These are phyloP conservation scores for barrel medic (Medicago truncatula) DNA, from an alignment of 306 rosid genomes.

Conservation along the genomic window DNA sequence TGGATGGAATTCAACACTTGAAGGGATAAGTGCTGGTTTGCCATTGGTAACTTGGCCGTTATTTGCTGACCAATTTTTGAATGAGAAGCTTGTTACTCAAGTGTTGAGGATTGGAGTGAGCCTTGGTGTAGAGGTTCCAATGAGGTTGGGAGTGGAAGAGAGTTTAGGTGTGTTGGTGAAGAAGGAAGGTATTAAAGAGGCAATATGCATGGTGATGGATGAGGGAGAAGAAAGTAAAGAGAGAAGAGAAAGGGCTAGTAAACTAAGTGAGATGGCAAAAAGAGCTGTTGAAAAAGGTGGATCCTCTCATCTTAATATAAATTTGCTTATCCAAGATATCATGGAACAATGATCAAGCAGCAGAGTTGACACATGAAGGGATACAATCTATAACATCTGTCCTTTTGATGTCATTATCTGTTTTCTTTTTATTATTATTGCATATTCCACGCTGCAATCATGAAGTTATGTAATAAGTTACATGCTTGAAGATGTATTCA, in stretches of 20 bases:
- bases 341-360: conserved; percentile 39
- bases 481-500: neutral
- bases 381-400: neutral
- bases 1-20: conserved; percentile 77
- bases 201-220: conserved; percentile 54
- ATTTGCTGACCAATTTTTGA: conserved; percentile 62
- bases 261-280: conserved; percentile 53
- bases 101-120: conserved; percentile 51
- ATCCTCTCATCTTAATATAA: conserved; percentile 52
- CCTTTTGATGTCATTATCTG: neutral
- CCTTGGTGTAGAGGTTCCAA: conserved; percentile 45
- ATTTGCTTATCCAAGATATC: conserved; percentile 48
- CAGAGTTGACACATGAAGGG: conserved; percentile 19
- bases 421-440: neutral
- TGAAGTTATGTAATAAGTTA: neutral
- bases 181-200: conserved; percentile 50
- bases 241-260: conserved; percentile 48
- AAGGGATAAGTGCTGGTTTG: conserved; percentile 59
- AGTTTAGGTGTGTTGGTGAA: conserved; percentile 43
- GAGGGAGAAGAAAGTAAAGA: conserved; percentile 45
- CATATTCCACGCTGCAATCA: neutral
- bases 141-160: conserved; percentile 51
- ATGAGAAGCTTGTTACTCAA: conserved; percentile 54
- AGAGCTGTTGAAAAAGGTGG: conserved; percentile 56
- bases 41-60: conserved; percentile 75